phyloP scores from a whole-genome alignment of 2,329 filamentous ascomycete species.

The Aspergillus sp. region DNA sequence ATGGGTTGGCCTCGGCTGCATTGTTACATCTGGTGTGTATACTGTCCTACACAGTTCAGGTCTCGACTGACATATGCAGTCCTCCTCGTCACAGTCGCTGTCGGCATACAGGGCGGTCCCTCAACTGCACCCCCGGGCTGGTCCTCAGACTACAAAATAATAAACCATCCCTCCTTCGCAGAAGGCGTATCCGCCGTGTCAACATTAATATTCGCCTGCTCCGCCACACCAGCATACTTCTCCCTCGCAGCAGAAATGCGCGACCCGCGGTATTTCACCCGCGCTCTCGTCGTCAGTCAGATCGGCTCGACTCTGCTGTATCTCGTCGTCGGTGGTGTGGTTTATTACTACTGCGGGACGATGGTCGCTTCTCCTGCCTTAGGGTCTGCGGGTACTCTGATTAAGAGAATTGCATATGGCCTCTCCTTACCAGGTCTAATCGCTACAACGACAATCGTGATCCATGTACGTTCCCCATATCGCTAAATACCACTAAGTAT shows the following conservation, averaged over 20 bases:
- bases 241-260: constrained; percentile 41
- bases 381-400: constrained; percentile 43
- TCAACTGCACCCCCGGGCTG: constrained; percentile 30
- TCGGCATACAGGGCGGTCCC: constrained; percentile 37
- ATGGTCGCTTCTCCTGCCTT: constrained; percentile 50
- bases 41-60: no score
- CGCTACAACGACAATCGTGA: constrained; percentile 22
- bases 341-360: constrained; percentile 50
- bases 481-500: no score
- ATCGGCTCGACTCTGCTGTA: constrained; percentile 32
- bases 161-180: constrained; percentile 25
- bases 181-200: constrained; percentile 30
- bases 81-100: constrained; percentile 25
- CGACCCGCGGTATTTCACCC: constrained; percentile 31
- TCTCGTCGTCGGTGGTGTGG: constrained; percentile 36
- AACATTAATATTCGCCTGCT: constrained; percentile 30
- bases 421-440: constrained; percentile 34
- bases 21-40: constrained; percentile 19
- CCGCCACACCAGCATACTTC: constrained; percentile 33
- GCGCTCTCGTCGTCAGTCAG: constrained; percentile 33
- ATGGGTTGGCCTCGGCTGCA: constrained; percentile 30
- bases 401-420: constrained; percentile 50
- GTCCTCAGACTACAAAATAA: constrained; percentile 29
- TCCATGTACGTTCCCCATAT: constrained; percentile 18
- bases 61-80: background rate